Evolutionary conservation across 2,329 filamentous ascomycete genomes (phyloP).

Genomic region (Diplodia sapinea): DNA sequence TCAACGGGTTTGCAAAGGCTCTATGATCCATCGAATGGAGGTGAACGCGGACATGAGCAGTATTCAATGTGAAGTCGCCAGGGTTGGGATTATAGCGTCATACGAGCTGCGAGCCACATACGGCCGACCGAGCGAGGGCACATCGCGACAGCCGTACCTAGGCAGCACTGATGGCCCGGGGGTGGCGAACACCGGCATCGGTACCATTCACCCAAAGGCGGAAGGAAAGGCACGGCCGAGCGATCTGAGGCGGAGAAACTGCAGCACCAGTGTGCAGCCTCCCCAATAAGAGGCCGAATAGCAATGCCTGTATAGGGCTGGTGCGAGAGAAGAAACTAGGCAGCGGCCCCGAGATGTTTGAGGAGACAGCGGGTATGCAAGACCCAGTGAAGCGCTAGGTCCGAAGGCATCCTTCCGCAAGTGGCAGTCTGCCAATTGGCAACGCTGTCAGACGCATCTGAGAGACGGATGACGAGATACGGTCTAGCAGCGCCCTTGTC

Average conservation of each 20-base stretch:
- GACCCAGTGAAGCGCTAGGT: background rate
- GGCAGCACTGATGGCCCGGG: slow-evolving; percentile 21
- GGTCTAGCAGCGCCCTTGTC: no score
- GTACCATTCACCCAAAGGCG: slow-evolving; percentile 25
- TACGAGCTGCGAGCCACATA: background rate
- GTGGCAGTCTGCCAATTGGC: slow-evolving; percentile 1
- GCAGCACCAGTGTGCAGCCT: background rate
- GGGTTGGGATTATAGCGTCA: slow-evolving; percentile 18
- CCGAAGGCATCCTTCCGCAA: slow-evolving; percentile 10
- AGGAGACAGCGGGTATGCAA: slow-evolving; percentile 4
- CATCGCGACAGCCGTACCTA: slow-evolving; percentile 6
- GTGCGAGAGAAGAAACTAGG: slow-evolving; percentile 10
- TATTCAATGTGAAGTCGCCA: background rate
- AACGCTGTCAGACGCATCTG: background rate
- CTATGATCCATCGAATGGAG: background rate
- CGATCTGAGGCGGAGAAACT: background rate
- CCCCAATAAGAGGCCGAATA: background rate
- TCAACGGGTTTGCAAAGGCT: background rate
- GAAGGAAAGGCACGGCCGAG: slow-evolving; percentile 8
- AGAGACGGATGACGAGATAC: slow-evolving; percentile 21
- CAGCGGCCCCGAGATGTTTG: slow-evolving; percentile 13
- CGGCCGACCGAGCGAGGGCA: slow-evolving; percentile 3
- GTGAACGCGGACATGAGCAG: background rate
- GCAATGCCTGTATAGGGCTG: background rate
- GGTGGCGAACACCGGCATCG: slow-evolving; percentile 13